A percentile compares a stretch with the other conserved stretches of the same genome.
phyloP scores from a whole-genome alignment of 495 filamentous ascomycete species.

The Talaromyces borbonicus region DNA sequence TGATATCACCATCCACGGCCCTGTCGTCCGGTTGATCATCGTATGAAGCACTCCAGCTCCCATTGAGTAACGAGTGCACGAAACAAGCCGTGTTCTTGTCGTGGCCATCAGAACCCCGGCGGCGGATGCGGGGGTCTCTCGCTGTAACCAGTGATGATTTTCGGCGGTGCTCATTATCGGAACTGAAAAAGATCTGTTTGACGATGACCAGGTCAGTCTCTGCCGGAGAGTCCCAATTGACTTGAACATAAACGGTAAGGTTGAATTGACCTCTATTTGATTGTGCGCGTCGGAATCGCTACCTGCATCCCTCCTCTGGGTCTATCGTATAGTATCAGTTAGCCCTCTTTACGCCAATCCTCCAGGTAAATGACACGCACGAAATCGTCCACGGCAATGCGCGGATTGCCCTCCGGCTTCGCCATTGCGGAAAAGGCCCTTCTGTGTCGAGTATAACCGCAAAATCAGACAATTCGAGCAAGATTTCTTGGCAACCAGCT shows the following conservation, averaged over 20 bases:
- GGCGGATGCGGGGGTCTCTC: slow-evolving; percentile 33
- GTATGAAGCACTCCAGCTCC: slow-evolving; percentile 25
- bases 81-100: slow-evolving; percentile 61
- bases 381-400: slow-evolving; percentile 4
- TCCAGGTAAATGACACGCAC: not conserved
- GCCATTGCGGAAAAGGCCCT: not conserved
- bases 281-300: slow-evolving; percentile 37
- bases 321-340: slow-evolving; percentile 12
- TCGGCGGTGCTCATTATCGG: slow-evolving; percentile 61
- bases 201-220: not conserved
- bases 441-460: not conserved
- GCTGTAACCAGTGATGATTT: slow-evolving; percentile 73
- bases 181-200: slow-evolving; percentile 69
- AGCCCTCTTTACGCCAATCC: too few relatives aligned
- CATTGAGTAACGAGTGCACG: slow-evolving; percentile 71
- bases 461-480: not conserved
- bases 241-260: not conserved
- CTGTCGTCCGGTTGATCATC: slow-evolving; percentile 14
- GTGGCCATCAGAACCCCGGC: slow-evolving; percentile 25
- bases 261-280: slow-evolving; percentile 34
- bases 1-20: slow-evolving; percentile 14
- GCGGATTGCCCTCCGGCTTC: not conserved
- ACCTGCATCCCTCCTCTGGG: slow-evolving; percentile 23
- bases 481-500: not conserved
- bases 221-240: too few relatives aligned